A percentile compares a stretch with the other conserved stretches of the same genome.
phyloP scores from a whole-genome alignment of 371 early-diverging fungal genomes.

The Mortierella sp. region DNA sequence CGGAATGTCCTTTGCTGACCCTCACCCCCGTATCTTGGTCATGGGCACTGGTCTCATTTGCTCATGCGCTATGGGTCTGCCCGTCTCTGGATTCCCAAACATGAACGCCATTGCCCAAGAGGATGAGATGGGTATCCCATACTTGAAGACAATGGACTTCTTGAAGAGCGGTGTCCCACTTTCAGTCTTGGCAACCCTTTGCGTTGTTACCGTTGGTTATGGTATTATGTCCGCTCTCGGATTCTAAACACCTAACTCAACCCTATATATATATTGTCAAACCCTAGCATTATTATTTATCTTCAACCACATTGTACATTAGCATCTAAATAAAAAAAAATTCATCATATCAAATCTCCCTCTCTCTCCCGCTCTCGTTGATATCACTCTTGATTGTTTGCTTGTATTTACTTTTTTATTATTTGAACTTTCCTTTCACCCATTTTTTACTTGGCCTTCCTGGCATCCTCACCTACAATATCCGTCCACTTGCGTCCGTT shows the following conservation, averaged over 20 bases:
- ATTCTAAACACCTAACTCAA: constrained; percentile 36
- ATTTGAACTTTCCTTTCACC: not conserved
- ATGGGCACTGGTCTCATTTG: constrained; percentile 87
- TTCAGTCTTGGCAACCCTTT: constrained; percentile 69
- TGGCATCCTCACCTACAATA: constrained; percentile 62
- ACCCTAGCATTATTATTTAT: not conserved
- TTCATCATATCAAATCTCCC: not conserved
- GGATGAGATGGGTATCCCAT: constrained; percentile 79
- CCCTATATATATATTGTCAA: not conserved
- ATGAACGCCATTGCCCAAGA: constrained; percentile 87
- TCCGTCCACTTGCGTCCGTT: constrained; percentile 70
- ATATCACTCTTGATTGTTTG: not conserved
- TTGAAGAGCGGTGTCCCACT: constrained; percentile 74
- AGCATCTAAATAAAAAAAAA: constrained; percentile 1
- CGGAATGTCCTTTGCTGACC: constrained; percentile 77
- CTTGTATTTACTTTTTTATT: constrained; percentile 7
- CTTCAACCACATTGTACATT: constrained; percentile 3
- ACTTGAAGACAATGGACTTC: constrained; percentile 79
- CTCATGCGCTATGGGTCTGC: constrained; percentile 88
- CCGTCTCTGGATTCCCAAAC: constrained; percentile 87
- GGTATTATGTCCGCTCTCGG: constrained; percentile 67
- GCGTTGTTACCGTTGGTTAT: constrained; percentile 72
- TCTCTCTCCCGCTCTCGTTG: not conserved
- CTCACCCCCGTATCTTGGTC: constrained; percentile 87
- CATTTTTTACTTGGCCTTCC: constrained; percentile 15